Evolutionary conservation across 2,329 filamentous ascomycete species (phyloP).

Genomic region (Pseudocercospora vitis): DNA sequence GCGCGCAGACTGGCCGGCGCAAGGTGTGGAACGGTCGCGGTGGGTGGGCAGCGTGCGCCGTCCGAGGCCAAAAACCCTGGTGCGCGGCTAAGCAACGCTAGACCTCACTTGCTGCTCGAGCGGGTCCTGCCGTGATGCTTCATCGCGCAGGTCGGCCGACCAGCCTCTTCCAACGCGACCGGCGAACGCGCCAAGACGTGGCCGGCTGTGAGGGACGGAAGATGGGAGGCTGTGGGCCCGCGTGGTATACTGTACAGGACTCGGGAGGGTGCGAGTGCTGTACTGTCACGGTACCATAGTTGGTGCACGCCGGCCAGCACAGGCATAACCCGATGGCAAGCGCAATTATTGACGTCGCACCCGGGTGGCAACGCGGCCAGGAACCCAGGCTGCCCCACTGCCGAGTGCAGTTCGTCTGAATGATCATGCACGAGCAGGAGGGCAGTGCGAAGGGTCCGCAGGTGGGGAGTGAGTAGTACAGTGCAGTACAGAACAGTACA

Average conservation of each 20-base stretch:
- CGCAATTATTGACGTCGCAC: conserved; percentile 10
- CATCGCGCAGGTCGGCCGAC: conserved; percentile 19
- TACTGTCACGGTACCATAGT: conserved; percentile 20
- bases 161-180: no score
- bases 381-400: not conserved
- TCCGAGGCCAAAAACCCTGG: conserved; percentile 16
- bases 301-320: conserved; percentile 8
- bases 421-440: conserved; percentile 5
- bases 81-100: conserved; percentile 5
- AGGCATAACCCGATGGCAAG: conserved; percentile 18
- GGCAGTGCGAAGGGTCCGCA: conserved; percentile 12
- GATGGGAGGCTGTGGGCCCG: conserved; percentile 25
- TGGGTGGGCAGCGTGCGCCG: conserved; percentile 7
- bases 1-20: conserved; percentile 16
- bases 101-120: conserved; percentile 9
- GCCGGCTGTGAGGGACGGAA: conserved; percentile 18
- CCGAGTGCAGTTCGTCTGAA: not conserved
- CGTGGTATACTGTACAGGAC: no score
- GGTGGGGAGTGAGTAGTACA: conserved; percentile 1
- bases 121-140: conserved; percentile 12
- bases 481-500: conserved; percentile 23
- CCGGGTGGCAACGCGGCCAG: conserved; percentile 1
- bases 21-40: conserved; percentile 16
- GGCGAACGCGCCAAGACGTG: conserved; percentile 15
- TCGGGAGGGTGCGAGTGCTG: no score